Percentiles rank a stretch among this genome's conserved stretches.
Conservation (phyloP, 2,329 filamentous ascomycete species). For the Beauveria caledonica region DNA sequence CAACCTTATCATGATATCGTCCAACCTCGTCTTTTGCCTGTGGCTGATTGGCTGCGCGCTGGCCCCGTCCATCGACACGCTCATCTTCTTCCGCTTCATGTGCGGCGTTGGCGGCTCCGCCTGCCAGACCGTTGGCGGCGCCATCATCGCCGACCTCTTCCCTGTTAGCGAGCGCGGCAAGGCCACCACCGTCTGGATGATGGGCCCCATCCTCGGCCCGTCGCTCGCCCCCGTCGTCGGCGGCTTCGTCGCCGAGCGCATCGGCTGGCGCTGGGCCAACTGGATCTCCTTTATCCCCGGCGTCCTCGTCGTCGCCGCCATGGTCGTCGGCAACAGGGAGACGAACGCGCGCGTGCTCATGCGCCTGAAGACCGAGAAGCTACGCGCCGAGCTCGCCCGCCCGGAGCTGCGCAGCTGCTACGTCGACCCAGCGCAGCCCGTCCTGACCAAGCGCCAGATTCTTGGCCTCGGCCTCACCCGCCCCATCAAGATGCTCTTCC, state of each 20-base stretch:
- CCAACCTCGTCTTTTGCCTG: slow-evolving; percentile 52
- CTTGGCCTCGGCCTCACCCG: slow-evolving; percentile 43
- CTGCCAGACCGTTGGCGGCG: slow-evolving; percentile 46
- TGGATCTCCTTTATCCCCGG: slow-evolving; percentile 44
- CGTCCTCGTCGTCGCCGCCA: slow-evolving; percentile 17
- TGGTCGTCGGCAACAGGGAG: slow-evolving; percentile 30
- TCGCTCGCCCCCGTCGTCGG: slow-evolving; percentile 38
- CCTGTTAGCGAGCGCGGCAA: slow-evolving; percentile 36
- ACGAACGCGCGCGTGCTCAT: slow-evolving; percentile 39
- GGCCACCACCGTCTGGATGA: slow-evolving; percentile 42
- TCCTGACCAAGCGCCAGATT: slow-evolving; percentile 18
- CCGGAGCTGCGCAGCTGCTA: slow-evolving; percentile 39
- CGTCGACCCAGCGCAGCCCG: slow-evolving; percentile 22
- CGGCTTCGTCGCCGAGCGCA: slow-evolving; percentile 39
- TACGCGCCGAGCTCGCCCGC: slow-evolving; percentile 36
- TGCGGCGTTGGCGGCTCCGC: slow-evolving; percentile 51
- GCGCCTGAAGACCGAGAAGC: slow-evolving; percentile 35
- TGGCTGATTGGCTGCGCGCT: slow-evolving; percentile 60
- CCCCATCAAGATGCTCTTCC: slow-evolving; percentile 42
- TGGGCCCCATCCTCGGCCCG: slow-evolving; percentile 52
- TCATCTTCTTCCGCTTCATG: slow-evolving; percentile 53
- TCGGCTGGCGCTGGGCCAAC: slow-evolving; percentile 45
- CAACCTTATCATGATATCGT: slow-evolving; percentile 43
- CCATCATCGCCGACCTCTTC: slow-evolving; percentile 48
- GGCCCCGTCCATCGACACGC: slow-evolving; percentile 40